These are phyloP conservation scores for Acrasis kona DNA, from an alignment of 78 protist species.

Conservation along the genomic window DNA sequence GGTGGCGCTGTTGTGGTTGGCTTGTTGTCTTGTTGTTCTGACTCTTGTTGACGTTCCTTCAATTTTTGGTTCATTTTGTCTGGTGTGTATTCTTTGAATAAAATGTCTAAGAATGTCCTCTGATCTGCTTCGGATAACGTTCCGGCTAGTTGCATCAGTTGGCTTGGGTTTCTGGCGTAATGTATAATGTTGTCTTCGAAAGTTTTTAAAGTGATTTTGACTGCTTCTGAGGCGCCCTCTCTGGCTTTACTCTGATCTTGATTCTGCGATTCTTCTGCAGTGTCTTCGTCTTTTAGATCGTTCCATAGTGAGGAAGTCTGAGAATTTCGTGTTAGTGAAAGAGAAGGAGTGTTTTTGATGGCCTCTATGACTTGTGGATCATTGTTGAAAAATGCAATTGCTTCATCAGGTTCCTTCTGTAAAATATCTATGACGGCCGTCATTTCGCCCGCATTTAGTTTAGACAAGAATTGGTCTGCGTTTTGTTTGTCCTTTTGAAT, in stretches of 20 bases:
- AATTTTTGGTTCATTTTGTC: not conserved
- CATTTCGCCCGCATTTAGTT: not conserved
- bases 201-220: not conserved
- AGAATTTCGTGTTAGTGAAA: not conserved
- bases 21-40: not conserved
- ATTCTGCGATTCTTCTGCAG: not conserved
- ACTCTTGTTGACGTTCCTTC: not conserved
- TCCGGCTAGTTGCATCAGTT: not conserved
- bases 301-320: not conserved
- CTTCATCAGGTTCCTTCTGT: not conserved
- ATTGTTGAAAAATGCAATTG: not conserved
- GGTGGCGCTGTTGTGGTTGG: not conserved
- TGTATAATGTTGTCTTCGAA: not conserved
- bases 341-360: not conserved
- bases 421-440: not conserved
- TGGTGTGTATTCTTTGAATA: not conserved
- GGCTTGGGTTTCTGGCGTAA: not conserved
- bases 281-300: not conserved
- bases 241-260: not conserved
- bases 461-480: not conserved
- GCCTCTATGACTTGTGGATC: not conserved
- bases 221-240: not conserved
- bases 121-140: not conserved
- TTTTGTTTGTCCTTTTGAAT: not conserved
- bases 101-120: not conserved